Evolutionary conservation across 208 protist genomes (phyloP), one percentile per base, ranked within the genome.

Genomic region (Trypanosoma melophagium): DNA sequence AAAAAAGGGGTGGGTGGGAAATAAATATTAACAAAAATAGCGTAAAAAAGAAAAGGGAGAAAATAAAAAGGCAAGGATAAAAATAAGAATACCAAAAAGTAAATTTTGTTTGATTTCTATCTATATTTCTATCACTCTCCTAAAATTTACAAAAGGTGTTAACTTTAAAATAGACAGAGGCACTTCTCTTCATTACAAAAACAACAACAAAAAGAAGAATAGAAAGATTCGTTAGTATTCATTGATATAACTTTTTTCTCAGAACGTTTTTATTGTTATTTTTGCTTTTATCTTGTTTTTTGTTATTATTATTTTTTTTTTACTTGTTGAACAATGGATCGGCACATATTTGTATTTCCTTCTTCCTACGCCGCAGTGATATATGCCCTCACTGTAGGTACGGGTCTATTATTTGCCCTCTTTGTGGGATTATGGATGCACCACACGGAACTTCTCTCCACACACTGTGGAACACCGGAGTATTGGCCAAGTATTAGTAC

Each of bases 401-500:
- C 52, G 16, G 75, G 77, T 0, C 71, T 93, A 13, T 50, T 89
- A 2, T 57, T 79, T 4, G 61, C 76, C 19, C 77, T 91, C 19
- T 90, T 80, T 53, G 79, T 91, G 0, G 87, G 80, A 17, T 21
- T 81, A 0, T 49, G 57, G 9, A 58, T 72, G 49, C 87, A 93
- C 69, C 54, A 31, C 0, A 72, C 76, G 38, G 75, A 87, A 22
- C 67, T 93, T 14, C 66, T 93, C 16, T 57, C 50, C 13, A 93
- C 66, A 13, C 47, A 44, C 7, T 93, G 87, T 59, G 68, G 82
- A 35, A 80, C 86, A 60, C 79, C 79, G 22, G 84, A 90, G 70
- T 93, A 86, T 59, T 93, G 87, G 85, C 84, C 84, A 16, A 91
- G 82, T 49, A 93, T 90, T 57, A 89, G 84, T 66, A 73, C 81